Evolutionary conservation across 169 alveolate species (phyloP), one percentile per base, ranked within the genome.

Genomic region (Plasmodium cynomolgi): DNA sequence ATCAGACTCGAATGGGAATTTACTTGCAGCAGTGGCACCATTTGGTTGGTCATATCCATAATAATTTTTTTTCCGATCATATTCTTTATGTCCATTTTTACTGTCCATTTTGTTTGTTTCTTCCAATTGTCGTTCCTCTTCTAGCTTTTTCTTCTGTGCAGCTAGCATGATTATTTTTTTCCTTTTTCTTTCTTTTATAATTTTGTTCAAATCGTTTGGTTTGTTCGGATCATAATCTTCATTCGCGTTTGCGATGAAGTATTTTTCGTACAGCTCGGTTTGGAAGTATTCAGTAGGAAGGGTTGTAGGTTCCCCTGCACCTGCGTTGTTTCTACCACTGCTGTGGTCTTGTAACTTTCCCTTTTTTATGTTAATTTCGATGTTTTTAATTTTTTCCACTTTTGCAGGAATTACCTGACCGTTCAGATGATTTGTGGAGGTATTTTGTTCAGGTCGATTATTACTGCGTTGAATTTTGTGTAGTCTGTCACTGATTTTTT

Each of bases 141-240:
- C 92, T 83, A 81, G 50, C 84, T 83, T 91, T 74, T 90, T 90
- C 74, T 80, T 90, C 31, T 90, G 88, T 41, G 77, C 90, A 80
- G 94, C 94, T 79, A 90, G 41, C 83, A 90, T 56, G 83, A 90
- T 90, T 29, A 90, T 31, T 80, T 90, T 90, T 79, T 90, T 79
- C 44, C 95, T 81, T 79, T 91, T 91, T 58, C 95, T 91, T 91
- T 91, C 95, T 81, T 91, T 91, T 91, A 91, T 91, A 62, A 91
- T 91, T 81, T 91, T 91, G 68, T 73, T 91, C 77, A 91, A 83
- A 82, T 91, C 95, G 73, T 91, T 91, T 33, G 95, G 95, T 26
- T 72, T 91, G 23, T 47, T 82, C n/a, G 95, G 95, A 29, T 91
- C 92, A 54, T 91, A 91, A 82, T 91, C 95, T 91, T 91, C 95